A percentile compares a stretch with the other conserved stretches of the same genome.
phyloP scores from a whole-genome alignment of 2,329 filamentous ascomycete species.

The Aspergillus spinulosporus region DNA sequence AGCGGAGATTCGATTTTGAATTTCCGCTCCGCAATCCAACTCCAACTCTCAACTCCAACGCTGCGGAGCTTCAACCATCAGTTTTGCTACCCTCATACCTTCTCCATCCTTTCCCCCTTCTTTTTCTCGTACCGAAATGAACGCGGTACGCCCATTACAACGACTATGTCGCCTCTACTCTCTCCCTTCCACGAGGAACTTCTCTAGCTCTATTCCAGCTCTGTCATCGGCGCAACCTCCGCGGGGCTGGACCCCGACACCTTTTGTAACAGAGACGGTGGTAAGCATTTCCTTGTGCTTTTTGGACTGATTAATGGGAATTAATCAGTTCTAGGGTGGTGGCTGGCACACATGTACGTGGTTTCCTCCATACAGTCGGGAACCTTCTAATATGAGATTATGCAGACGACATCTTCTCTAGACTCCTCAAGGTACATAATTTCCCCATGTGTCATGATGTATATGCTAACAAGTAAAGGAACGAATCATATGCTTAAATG shows the following conservation, averaged over 20 bases:
- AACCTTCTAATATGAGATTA: slow-evolving; percentile 4
- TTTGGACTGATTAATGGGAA: not conserved
- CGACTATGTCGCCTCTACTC: slow-evolving; percentile 25
- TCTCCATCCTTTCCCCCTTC: not conserved
- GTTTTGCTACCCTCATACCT: slow-evolving; percentile 2
- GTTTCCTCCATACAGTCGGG: not conserved
- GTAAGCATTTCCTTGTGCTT: slow-evolving; percentile 32
- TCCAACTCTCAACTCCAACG: slow-evolving; percentile 4
- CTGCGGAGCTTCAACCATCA: slow-evolving; percentile 7
- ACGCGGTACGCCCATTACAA: slow-evolving; percentile 22
- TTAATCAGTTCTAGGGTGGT: slow-evolving; percentile 56
- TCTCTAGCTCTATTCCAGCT: slow-evolving; percentile 31
- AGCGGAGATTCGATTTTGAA: slow-evolving; percentile 1
- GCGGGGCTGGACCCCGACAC: slow-evolving; percentile 53
- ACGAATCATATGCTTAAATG: slow-evolving; percentile 91
- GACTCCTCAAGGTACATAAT: slow-evolving; percentile 65
- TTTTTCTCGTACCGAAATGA: slow-evolving; percentile 25
- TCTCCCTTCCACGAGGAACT: slow-evolving; percentile 26
- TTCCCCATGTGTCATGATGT: not conserved
- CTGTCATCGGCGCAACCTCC: slow-evolving; percentile 34
- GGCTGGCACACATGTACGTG: slow-evolving; percentile 75
- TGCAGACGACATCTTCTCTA: slow-evolving; percentile 78
- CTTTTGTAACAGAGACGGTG: slow-evolving; percentile 57
- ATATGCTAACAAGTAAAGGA: slow-evolving; percentile 59
- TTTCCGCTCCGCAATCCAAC: slow-evolving; percentile 3